Evolutionary conservation across 106 monocot species (phyloP).

Genomic region (Gastrodia elata): DNA sequence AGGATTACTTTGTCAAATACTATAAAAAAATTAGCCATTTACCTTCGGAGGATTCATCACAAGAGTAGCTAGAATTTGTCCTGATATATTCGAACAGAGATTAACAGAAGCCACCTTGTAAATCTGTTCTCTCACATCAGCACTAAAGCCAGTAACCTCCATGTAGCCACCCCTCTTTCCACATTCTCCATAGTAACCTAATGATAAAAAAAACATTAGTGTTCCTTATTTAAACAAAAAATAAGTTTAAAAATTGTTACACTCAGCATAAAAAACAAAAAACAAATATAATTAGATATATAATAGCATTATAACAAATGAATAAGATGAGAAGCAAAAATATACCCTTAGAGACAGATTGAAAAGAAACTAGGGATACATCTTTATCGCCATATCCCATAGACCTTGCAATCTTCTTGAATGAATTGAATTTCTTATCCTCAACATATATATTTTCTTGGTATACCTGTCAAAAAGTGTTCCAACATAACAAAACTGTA

Average conservation of each 20-base stretch:
- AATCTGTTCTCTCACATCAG: conserved; percentile 83
- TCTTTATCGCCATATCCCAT: conserved; percentile 81
- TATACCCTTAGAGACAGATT: conserved; percentile 93
- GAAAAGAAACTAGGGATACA: conserved; percentile 74
- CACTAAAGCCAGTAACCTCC: conserved; percentile 81
- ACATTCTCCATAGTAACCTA: conserved; percentile 96
- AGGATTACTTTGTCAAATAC: conserved; percentile 2
- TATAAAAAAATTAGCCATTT: neutral
- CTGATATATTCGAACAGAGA: conserved; percentile 91
- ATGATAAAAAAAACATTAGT: neutral
- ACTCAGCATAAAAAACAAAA: neutral
- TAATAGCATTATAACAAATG: neutral
- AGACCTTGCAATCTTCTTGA: conserved; percentile 87
- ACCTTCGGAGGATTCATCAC: conserved; percentile 99
- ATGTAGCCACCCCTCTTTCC: conserved; percentile 98
- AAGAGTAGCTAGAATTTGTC: conserved; percentile 90
- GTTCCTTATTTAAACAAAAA: neutral
- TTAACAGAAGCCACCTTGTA: conserved; percentile 97
- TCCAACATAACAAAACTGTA: neutral
- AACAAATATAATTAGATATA: conserved; percentile 1
- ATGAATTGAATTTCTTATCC: conserved; percentile 85
- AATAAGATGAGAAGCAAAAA: neutral
- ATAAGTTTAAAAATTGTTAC: neutral
- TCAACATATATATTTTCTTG: conserved; percentile 93
- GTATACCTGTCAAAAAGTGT: conserved; percentile 56